Conservation (phyloP, 768 basidiomycete genomes). For the Tulasnella calospora region DNA sequence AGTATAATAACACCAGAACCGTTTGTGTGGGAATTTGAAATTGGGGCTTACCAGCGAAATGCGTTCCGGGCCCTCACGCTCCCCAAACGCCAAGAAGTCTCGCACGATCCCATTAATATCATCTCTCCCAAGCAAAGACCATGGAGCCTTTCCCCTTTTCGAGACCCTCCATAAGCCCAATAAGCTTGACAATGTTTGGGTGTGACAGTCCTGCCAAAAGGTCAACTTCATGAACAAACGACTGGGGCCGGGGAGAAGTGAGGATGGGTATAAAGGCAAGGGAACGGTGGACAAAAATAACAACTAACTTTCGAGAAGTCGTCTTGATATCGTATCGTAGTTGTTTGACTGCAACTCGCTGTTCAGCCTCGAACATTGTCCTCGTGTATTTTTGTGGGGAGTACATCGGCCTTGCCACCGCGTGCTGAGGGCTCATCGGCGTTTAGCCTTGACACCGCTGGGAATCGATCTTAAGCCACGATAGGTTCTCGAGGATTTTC, state of each 20-base stretch:
- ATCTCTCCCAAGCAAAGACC: not conserved
- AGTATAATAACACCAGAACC: not conserved
- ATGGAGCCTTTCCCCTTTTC: not conserved
- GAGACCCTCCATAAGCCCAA: not conserved
- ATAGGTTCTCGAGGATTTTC: not conserved
- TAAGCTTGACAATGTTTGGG: not conserved
- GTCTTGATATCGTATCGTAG: too few species aligned
- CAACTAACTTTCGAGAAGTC: too few species aligned
- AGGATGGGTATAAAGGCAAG: not conserved
- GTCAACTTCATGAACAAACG: not conserved
- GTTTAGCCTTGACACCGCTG: not conserved
- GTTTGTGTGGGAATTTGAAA: not conserved
- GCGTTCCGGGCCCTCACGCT: not conserved
- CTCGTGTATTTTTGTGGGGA: too few species aligned
- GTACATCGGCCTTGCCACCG: too few species aligned
- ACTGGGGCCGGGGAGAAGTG: not conserved
- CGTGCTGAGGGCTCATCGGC: not conserved
- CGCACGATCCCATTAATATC: not conserved
- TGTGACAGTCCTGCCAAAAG: not conserved
- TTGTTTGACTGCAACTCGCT: too few species aligned
- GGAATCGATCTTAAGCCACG: not conserved
- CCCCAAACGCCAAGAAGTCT: not conserved
- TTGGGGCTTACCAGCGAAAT: not conserved
- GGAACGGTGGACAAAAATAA: too few species aligned
- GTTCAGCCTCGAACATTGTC: too few species aligned